phyloP scores from a whole-genome alignment of 352 stramenopile species.

The Pythium vanterpoolii region DNA sequence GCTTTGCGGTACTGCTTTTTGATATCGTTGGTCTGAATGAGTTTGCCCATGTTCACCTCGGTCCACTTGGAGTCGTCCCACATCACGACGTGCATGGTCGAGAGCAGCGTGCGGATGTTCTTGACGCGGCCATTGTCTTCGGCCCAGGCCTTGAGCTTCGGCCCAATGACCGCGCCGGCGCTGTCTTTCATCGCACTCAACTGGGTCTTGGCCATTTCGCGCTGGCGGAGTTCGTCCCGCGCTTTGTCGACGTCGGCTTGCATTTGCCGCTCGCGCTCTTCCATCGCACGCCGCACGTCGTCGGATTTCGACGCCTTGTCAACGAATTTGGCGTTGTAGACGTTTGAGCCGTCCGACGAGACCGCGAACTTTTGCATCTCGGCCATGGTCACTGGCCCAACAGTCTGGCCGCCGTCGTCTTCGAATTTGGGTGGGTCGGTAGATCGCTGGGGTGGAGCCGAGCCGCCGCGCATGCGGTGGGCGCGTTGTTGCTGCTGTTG shows the following conservation, averaged over 20 bases:
- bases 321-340: slow-evolving; percentile 83
- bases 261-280: slow-evolving; percentile 73
- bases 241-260: slow-evolving; percentile 70
- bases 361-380: slow-evolving; percentile 77
- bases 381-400: slow-evolving; percentile 76
- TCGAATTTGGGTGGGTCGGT: slow-evolving; percentile 69
- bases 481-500: slow-evolving; percentile 2
- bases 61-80: slow-evolving; percentile 88
- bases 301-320: slow-evolving; percentile 83
- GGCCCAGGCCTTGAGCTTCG: slow-evolving; percentile 77
- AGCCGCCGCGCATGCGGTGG: neutral
- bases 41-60: slow-evolving; percentile 89
- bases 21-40: slow-evolving; percentile 88
- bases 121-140: slow-evolving; percentile 87
- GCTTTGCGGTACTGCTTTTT: slow-evolving; percentile 91
- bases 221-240: slow-evolving; percentile 64
- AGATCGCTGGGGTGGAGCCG: neutral
- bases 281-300: slow-evolving; percentile 76
- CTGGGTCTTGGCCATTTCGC: slow-evolving; percentile 52
- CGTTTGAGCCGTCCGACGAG: slow-evolving; percentile 75
- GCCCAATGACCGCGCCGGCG: slow-evolving; percentile 48
- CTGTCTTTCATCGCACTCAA: slow-evolving; percentile 72
- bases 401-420: slow-evolving; percentile 73
- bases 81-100: slow-evolving; percentile 90
- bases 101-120: slow-evolving; percentile 90